Conservation (phyloP, 1,284 basidiomycete species). For the Hypsizygus ulmarius region DNA sequence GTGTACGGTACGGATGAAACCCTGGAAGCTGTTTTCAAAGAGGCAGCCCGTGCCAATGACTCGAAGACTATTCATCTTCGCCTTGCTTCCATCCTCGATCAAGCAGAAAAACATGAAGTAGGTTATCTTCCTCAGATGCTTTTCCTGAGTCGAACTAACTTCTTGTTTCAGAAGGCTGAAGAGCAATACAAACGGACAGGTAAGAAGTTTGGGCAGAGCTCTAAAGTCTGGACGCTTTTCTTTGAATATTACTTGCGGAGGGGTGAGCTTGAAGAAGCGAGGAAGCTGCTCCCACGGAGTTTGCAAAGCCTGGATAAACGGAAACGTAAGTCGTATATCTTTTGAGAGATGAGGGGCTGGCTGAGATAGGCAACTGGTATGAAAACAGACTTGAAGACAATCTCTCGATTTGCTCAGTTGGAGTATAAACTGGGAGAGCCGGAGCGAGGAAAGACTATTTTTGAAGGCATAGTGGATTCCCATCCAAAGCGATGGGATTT, state of each 20-base stretch:
- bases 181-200: constrained; percentile 81
- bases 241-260: constrained; percentile 78
- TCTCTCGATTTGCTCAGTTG: constrained; percentile 90
- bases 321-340: constrained; percentile 68
- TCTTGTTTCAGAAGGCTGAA: constrained; percentile 67
- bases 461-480: constrained; percentile 93
- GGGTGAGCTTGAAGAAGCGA: constrained; percentile 74
- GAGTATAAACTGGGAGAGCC: constrained; percentile 95
- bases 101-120: constrained; percentile 81
- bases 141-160: neutral
- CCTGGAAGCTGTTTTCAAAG: constrained; percentile 80
- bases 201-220: constrained; percentile 92
- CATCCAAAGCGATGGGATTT: constrained; percentile 94
- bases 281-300: constrained; percentile 85
- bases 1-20: constrained; percentile 86
- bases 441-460: constrained; percentile 93
- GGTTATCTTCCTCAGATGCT: constrained; percentile 19
- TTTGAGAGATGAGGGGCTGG: neutral
- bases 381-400: constrained; percentile 83
- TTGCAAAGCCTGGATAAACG: constrained; percentile 92
- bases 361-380: too few species aligned
- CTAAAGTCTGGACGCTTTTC: constrained; percentile 91
- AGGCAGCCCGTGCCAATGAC: constrained; percentile 89
- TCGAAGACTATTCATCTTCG: constrained; percentile 88
- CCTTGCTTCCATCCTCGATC: constrained; percentile 81